Evolutionary conservation across 306 rosid species (phyloP), one percentile per base, ranked within the genome.

Genomic region (Datisca glomerata): DNA sequence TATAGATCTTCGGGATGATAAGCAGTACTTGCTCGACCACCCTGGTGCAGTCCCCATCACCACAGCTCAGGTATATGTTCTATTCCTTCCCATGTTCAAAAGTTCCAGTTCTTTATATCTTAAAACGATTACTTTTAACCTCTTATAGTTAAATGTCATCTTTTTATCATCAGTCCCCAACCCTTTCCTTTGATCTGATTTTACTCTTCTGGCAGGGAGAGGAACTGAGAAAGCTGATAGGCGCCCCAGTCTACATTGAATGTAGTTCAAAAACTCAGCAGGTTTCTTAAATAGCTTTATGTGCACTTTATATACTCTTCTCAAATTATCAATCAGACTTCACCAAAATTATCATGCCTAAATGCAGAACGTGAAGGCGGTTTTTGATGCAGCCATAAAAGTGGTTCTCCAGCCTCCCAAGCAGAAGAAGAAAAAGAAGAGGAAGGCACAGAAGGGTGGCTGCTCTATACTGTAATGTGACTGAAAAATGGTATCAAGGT

Each of bases 231-330:
- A 83, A 83, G 64, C 77, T 77, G 22, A 89, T 89, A 4, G 91
- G 95, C 11, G 86, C 95, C 41, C 95, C 81, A 1, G 69, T 65
- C 63, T 89, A 79, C 71, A 73, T 80, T 16, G 97, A 89, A 54
- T 89, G 97, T 40, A 89, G 97, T 68, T 89, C 97, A 24, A 89
- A 89, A 76, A 83, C 97, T 17, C 95, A 89, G 61, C 81, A 80
- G 87, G 97, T 83, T 65, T 38, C 43, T 53, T 56, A 35, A 58
- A 62, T 41, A 50, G 49, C 49, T 15, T 51, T 38, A 20, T 46
- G 41, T 57, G n/a, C 36, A 10, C 40, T 18, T 32, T 53, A 21
- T 16, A 57, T 49, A 7, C 32, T 29, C 17, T 17, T 6, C 16
- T 18, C 2, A 4, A 0, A 13, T 10, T 33, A 19, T 38, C 46